phyloP scores from a whole-genome alignment of 805 yeast genomes.

The Ogataea ganodermae region DNA sequence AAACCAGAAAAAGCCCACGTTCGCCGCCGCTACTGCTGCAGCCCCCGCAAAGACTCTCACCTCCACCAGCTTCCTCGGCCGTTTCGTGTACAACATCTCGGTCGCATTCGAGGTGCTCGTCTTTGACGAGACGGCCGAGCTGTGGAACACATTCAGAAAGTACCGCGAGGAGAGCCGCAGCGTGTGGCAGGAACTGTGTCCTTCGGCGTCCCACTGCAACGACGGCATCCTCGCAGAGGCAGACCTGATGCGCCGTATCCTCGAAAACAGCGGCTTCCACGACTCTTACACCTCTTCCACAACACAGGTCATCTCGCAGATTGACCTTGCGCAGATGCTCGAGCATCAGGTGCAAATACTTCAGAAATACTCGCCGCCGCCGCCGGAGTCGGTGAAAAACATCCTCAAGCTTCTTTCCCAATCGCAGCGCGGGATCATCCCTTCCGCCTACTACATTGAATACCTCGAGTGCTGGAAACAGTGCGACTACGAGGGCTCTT shows the following conservation, averaged over 20 bases:
- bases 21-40: constrained; percentile 11
- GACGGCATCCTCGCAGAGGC: constrained; percentile 6
- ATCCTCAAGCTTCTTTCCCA: constrained; percentile 50
- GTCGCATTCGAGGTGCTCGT: constrained; percentile 45
- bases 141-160: constrained; percentile 44
- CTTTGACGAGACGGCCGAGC: constrained; percentile 45
- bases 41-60: constrained; percentile 33
- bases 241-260: constrained; percentile 13
- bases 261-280: constrained; percentile 14
- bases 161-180: constrained; percentile 36
- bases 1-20: background rate
- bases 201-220: constrained; percentile 19
- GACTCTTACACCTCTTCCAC: background rate
- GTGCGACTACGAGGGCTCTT: constrained; percentile 63
- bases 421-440: constrained; percentile 44
- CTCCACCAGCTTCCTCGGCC: constrained; percentile 45
- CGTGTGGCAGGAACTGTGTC: constrained; percentile 22
- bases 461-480: constrained; percentile 59
- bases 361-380: constrained; percentile 52
- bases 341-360: constrained; percentile 54
- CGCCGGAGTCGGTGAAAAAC: constrained; percentile 45
- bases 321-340: constrained; percentile 51
- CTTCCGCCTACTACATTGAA: constrained; percentile 55
- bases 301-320: constrained; percentile 46
- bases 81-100: constrained; percentile 43